Base-by-base conservation (phyloP, 2,329 filamentous ascomycete genomes). In the Curvularia spicifera region DNA sequence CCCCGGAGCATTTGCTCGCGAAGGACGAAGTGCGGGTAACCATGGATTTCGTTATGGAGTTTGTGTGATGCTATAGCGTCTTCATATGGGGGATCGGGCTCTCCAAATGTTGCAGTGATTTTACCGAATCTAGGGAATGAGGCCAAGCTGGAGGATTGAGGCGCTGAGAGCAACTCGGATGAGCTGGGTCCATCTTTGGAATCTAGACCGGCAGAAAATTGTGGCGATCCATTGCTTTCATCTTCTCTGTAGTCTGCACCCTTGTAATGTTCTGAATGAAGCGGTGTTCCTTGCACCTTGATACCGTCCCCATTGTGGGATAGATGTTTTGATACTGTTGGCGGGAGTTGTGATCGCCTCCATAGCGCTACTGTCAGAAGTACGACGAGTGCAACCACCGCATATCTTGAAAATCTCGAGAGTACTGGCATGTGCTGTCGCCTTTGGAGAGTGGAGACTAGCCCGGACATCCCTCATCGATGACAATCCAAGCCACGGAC, bases 51-150 rank as follows among this genome's bases (percentile, higher is more conserved):
- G 28, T 56, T 52, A 42, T 56, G 53, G 5, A 35, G 6, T 18
- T 52, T 44, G 33, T 56, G 53, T n/a, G 53, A 52, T 2, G 48
- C 33, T 15, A 56, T 46, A 12, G 48, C 53, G 26, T 26, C 29
- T 47, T 56, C 53, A 18, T 56, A 56, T 22, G 43, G 42, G 12
- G 42, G 48, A n/a, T 56, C 53, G 15, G 22, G 9, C 6, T 35
- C 31, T 26, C 53, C 53, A n/a, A 52, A 56, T 31, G 53, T 52
- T 31, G 53, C 53, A 4, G 53, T 56, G 13, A 56, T 49, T 47
- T 56, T 56, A 37, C 48, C 53, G 33, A 56, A 52, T 44, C 28
- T 28, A 4, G 53, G 53, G 4, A 22, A 20, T 8, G 26, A 12
- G 10, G 35, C 29, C 12, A 31, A 40, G 24, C 18, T 22, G 18